A percentile compares a stretch with the other conserved stretches of the same genome.
phyloP scores from a whole-genome alignment of 257 asterid genomes.

The Scutellaria galericulata region DNA sequence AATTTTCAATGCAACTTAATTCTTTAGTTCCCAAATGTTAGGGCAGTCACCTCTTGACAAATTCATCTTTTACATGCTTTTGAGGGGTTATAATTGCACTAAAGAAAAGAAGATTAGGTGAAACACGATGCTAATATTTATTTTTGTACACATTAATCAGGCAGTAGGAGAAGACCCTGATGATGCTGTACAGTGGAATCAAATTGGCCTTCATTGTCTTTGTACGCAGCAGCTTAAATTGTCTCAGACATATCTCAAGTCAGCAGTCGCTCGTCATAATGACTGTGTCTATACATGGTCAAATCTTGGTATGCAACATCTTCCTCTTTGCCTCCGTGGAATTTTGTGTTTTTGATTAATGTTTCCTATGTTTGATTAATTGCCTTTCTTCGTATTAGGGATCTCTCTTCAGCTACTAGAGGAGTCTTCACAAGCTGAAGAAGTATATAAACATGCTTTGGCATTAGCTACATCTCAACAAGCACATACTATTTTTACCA shows the following conservation, averaged over 20 bases:
- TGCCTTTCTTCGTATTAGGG: constrained; percentile 48
- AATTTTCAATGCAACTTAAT: neutral
- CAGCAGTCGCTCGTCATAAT: constrained; percentile 76
- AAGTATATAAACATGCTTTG: constrained; percentile 80
- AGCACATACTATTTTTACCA: constrained; percentile 74
- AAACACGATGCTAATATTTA: constrained; percentile 30
- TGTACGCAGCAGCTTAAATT: constrained; percentile 80
- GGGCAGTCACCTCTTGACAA: constrained; percentile 12
- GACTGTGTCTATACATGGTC: constrained; percentile 92
- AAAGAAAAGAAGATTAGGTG: neutral
- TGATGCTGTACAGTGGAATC: constrained; percentile 98
- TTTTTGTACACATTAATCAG: constrained; percentile 47
- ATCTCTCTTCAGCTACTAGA: constrained; percentile 85
- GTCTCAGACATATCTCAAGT: constrained; percentile 83
- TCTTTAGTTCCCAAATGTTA: neutral
- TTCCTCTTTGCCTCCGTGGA: constrained; percentile 6
- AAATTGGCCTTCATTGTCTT: constrained; percentile 90
- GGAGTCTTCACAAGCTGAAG: constrained; percentile 75
- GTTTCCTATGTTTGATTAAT: constrained; percentile 15
- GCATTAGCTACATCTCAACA: constrained; percentile 74
- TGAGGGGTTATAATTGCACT: neutral
- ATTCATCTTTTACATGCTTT: neutral
- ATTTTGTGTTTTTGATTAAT: neutral
- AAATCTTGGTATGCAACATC: constrained; percentile 72
- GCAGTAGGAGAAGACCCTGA: constrained; percentile 92